phyloP scores from a whole-genome alignment of 495 filamentous ascomycete species.

The Penicillium parvum region DNA sequence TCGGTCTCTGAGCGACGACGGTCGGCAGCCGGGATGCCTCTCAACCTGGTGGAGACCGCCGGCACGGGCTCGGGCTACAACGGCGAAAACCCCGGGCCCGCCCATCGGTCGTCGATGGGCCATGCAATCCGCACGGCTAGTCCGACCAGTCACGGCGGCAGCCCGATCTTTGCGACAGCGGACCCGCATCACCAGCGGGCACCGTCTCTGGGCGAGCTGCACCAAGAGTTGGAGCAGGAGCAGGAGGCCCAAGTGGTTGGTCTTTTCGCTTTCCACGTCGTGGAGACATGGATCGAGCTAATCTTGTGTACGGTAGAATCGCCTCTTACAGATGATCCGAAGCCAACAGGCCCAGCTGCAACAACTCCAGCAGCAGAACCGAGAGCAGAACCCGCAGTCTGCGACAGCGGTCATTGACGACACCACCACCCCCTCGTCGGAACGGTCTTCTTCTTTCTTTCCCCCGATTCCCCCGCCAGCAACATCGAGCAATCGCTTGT shows the following conservation, averaged over 20 bases:
- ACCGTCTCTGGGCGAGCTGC: constrained; percentile 87
- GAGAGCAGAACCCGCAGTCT: constrained; percentile 17
- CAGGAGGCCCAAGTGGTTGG: constrained; percentile 90
- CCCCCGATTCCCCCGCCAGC: constrained; percentile 38
- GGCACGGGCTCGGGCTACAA: constrained; percentile 55
- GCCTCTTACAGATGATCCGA: constrained; percentile 84
- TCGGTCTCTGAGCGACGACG: constrained; percentile 47
- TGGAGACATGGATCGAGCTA: constrained; percentile 3
- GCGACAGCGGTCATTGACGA: constrained; percentile 59
- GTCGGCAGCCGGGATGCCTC: constrained; percentile 67
- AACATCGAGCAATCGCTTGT: constrained; percentile 22
- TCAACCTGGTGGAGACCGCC: constrained; percentile 66
- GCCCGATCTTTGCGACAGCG: constrained; percentile 52
- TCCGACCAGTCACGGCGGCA: constrained; percentile 53
- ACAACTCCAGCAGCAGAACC: constrained; percentile 51
- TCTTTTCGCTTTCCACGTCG: constrained; percentile 3
- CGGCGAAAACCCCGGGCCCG: constrained; percentile 21
- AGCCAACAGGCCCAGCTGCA: constrained; percentile 80
- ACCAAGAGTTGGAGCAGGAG: constrained; percentile 92
- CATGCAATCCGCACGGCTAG: constrained; percentile 50
- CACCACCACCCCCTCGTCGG: constrained; percentile 61
- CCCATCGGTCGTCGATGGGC: constrained; percentile 43
- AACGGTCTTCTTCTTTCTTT: constrained; percentile 53
- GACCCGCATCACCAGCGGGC: constrained; percentile 64
- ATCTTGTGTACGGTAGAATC: constrained; percentile 56